Evolutionary conservation across 352 stramenopile genomes (phyloP).

Genomic region (Globisporangium okanoganense): DNA sequence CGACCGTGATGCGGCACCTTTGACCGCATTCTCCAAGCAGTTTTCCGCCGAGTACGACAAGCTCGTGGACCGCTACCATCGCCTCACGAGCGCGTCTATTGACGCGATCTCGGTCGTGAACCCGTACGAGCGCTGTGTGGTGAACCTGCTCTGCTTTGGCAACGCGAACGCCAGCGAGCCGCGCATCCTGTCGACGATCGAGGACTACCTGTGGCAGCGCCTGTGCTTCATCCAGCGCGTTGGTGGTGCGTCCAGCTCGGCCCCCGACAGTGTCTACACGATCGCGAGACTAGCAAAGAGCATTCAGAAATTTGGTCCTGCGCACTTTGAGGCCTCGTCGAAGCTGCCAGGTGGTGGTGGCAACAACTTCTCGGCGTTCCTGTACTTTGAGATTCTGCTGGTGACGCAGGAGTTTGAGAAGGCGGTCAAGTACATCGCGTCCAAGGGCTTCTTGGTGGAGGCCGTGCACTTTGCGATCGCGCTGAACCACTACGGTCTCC

Average conservation of each 20-base stretch:
- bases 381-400: slow-evolving; percentile 82
- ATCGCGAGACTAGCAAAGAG: slow-evolving; percentile 59
- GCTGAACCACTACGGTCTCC: slow-evolving; percentile 74
- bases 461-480: slow-evolving; percentile 78
- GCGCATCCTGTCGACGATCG: slow-evolving; percentile 74
- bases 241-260: slow-evolving; percentile 22
- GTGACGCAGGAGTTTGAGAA: slow-evolving; percentile 79
- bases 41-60: slow-evolving; percentile 59
- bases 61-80: slow-evolving; percentile 65
- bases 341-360: slow-evolving; percentile 25
- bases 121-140: slow-evolving; percentile 72
- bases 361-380: slow-evolving; percentile 48
- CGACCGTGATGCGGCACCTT: slow-evolving; percentile 26
- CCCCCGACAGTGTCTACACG: slow-evolving; percentile 55
- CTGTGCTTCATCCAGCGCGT: slow-evolving; percentile 75
- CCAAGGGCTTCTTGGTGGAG: slow-evolving; percentile 73
- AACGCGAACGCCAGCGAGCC: slow-evolving; percentile 75
- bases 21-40: slow-evolving; percentile 64
- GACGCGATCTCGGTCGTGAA: slow-evolving; percentile 70
- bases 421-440: slow-evolving; percentile 75
- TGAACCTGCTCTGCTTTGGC: slow-evolving; percentile 76
- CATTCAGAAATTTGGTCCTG: slow-evolving; percentile 72
- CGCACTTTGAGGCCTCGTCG: slow-evolving; percentile 58
- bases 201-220: slow-evolving; percentile 86
- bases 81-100: slow-evolving; percentile 64